Evolutionary conservation across 2,329 filamentous ascomycete species (phyloP), one percentile per base, ranked within the genome.

Genomic region (Alternaria sp.): DNA sequence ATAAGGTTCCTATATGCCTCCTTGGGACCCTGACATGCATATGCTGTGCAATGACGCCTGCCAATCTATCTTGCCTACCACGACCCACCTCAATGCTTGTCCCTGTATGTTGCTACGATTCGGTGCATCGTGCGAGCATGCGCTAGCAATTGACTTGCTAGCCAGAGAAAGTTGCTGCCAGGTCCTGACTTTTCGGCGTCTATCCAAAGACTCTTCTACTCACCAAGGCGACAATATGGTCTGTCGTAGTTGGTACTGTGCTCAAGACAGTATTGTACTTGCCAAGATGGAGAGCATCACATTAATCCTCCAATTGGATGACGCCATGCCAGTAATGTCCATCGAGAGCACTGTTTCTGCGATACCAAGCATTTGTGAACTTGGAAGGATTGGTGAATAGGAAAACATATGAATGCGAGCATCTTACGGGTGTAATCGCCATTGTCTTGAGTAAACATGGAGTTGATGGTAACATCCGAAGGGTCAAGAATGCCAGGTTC

Each of bases 11-110:
- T 11, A 26, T 49, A 36, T 24, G 11, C 20, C 16, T n/a, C 16
- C n/a, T 7, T 42, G 28, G 16, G n/a, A 3, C 24, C 5, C 36
- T 49, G 54, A 41, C 44, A 38, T 47, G 44, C 44, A 51, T 42
- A 34, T 42, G 36, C 46, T 51, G 44, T 34, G 28, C 36, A 48
- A 56, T 51, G 46, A 42, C 44, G 38, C 18, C 54, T 43, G 44
- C 54, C 44, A 51, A 43, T 51, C 26, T 51, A 56, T 43, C 18
- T n/a, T 51, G 20, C 34, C 20, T 43, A 56, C 28, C 44, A 38
- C 5, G 39, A 20, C 53, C 53, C 53, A 38, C 44, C 26, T 30
- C 7, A 8, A 26, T 41, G 18, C 51, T 24, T 51, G 46, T 49
- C 46, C n/a, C 5, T 16, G 2, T 24, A 8, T 36, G 6, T 26